These are phyloP conservation scores for Leucocoprinus birnbaumii DNA, from an alignment of 768 basidiomycete species.

Conservation along the genomic window DNA sequence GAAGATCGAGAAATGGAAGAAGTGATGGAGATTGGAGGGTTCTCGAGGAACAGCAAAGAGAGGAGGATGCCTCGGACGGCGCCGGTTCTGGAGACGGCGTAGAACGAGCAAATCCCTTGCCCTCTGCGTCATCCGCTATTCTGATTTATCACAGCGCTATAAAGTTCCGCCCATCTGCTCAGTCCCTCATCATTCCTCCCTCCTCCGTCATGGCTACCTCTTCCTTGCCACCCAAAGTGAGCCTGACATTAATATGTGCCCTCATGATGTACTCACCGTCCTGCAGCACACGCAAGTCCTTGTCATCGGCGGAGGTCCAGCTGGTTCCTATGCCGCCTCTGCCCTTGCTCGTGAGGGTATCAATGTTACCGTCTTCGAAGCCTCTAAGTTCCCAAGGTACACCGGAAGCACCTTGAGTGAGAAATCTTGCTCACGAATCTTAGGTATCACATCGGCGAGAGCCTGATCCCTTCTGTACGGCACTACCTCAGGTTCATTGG, in stretches of 20 bases:
- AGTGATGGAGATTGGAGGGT: slow-evolving; percentile 12
- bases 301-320: slow-evolving; percentile 52
- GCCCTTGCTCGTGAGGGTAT: slow-evolving; percentile 55
- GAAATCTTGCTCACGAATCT: background rate
- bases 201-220: slow-evolving; percentile 24
- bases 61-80: slow-evolving; percentile 9
- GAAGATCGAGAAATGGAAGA: slow-evolving; percentile 12
- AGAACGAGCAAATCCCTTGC: slow-evolving; percentile 11
- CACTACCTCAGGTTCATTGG: slow-evolving; percentile 58
- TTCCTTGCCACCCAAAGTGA: slow-evolving; percentile 28
- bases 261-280: slow-evolving; percentile 4
- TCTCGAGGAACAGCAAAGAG: slow-evolving; percentile 10
- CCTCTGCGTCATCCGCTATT: slow-evolving; percentile 10
- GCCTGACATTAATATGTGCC: slow-evolving; percentile 3
- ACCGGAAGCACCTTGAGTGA: background rate
- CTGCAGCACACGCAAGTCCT: slow-evolving; percentile 40
- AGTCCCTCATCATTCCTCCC: slow-evolving; percentile 17
- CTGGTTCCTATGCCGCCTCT: slow-evolving; percentile 54
- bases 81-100: slow-evolving; percentile 10
- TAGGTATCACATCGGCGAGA: slow-evolving; percentile 60
- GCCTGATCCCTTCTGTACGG: slow-evolving; percentile 58
- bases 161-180: slow-evolving; percentile 3
- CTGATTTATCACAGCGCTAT: slow-evolving; percentile 10
- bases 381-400: slow-evolving; percentile 51
- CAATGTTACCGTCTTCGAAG: slow-evolving; percentile 50